Conservation (phyloP, 2,329 filamentous ascomycete genomes). For the Xylariaceae sp. region DNA sequence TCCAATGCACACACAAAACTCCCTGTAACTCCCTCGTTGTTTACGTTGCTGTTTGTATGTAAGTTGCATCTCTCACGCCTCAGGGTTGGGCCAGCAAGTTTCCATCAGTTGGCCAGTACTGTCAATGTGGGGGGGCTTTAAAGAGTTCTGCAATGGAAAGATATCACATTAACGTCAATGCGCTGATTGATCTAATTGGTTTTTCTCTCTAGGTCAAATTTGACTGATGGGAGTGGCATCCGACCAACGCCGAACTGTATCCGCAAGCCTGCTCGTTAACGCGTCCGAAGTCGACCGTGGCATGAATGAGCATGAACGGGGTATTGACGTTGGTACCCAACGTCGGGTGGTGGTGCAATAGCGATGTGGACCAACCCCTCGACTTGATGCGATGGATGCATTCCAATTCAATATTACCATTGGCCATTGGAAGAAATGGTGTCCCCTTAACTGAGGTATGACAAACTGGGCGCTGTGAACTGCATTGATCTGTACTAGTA, state of each 20-base stretch:
- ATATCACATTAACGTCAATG: too few relatives aligned
- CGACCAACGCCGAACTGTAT: background rate
- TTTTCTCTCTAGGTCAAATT: background rate
- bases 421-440: constrained; percentile 20
- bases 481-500: constrained; percentile 13
- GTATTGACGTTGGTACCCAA: constrained; percentile 20
- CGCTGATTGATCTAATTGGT: too few relatives aligned
- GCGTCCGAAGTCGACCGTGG: constrained; percentile 1
- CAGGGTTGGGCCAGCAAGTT: too few relatives aligned
- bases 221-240: constrained; percentile 1
- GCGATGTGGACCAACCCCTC: constrained; percentile 13
- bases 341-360: constrained; percentile 4
- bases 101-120: too few relatives aligned
- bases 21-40: too few relatives aligned
- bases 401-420: constrained; percentile 27
- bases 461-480: constrained; percentile 3
- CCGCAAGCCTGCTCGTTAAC: too few relatives aligned
- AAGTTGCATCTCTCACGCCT: too few relatives aligned
- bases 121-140: too few relatives aligned
- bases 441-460: constrained; percentile 22
- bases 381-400: background rate
- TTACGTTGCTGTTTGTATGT: too few relatives aligned
- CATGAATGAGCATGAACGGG: constrained; percentile 12
- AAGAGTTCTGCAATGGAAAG: too few relatives aligned
- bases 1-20: too few relatives aligned